Base-by-base conservation (phyloP, 1,284 basidiomycete species). In the Ustilago tritici region DNA sequence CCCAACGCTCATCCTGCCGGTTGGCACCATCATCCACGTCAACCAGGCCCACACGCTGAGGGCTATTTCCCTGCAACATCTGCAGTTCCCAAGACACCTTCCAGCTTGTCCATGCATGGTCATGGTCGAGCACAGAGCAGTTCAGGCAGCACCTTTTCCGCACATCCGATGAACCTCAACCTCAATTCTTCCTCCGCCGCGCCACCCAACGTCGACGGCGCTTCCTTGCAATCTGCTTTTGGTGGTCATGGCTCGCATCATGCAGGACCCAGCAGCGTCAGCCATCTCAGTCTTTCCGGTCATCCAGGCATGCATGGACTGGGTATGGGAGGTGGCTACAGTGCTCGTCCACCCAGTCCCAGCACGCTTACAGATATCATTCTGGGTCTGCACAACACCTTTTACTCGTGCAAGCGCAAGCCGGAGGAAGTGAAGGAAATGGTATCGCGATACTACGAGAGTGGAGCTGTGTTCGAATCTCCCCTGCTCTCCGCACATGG, bases 301-400 rank as follows among this genome's bases (percentile, higher is more conserved):
- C 68, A 70, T 40, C 70, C 70, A 14, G 65, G 47, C 57, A 67
- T 73, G 65, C 70, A 73, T 17, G 61, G 61, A n/a, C 53, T 68
- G 7, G 65, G 65, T 36, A 67, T 72, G 62, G 63, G 61, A 19
- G 65, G 64, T 34, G 73, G 78, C 23, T 73, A 61, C 56, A 53
- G 61, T 17, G 65, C 53, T 6, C 76, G 71, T 8, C 83, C 83
- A 12, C 85, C 85, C 19, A 83, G 80, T 56, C 85, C 85, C 1
- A 85, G 83, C 75, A 86, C 84, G 8, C 72, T 86, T 23, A 86
- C 85, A 12, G 84, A 86, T 61, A 80, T 84, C 43, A 82, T 86
- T 46, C 70, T 86, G 11, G 81, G 80, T 38, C 64, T 86, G 11
- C 85, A 85, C 65, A 72, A 71, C 41, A 85, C 84, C 15, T 77